phyloP scores from a whole-genome alignment of 768 basidiomycete species.

The Dioszegia crocea region DNA sequence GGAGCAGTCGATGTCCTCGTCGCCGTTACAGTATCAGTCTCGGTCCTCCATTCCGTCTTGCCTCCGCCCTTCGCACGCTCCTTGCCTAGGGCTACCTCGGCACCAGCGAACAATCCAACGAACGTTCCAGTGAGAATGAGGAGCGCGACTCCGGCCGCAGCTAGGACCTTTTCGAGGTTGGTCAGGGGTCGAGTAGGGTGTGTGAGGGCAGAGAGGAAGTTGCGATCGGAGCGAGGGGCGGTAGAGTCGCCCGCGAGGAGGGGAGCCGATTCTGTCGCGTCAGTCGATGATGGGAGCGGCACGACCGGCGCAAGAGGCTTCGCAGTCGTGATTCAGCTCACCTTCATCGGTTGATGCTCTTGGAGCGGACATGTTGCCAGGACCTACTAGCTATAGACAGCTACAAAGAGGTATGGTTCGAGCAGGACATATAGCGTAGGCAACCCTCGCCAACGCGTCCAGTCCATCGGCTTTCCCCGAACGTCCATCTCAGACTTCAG shows the following conservation, averaged over 20 bases:
- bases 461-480: no score
- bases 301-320: no score
- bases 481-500: no score
- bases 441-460: no score
- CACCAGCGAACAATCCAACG: slow-evolving; percentile 87
- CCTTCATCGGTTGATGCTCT: slow-evolving; percentile 48
- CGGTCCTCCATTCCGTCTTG: slow-evolving; percentile 12
- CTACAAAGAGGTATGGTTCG: not conserved
- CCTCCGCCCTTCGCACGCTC: slow-evolving; percentile 20
- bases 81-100: slow-evolving; percentile 67
- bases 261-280: slow-evolving; percentile 44
- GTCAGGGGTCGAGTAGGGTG: slow-evolving; percentile 58
- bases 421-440: no score
- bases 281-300: not conserved
- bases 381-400: not conserved
- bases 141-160: slow-evolving; percentile 68
- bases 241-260: slow-evolving; percentile 36
- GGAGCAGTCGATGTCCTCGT: slow-evolving; percentile 51
- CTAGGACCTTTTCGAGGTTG: slow-evolving; percentile 74
- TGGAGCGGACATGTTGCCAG: slow-evolving; percentile 43
- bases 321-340: slow-evolving; percentile 22
- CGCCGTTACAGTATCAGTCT: slow-evolving; percentile 34
- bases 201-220: slow-evolving; percentile 25
- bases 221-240: not conserved
- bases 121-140: slow-evolving; percentile 81